phyloP scores from a whole-genome alignment of 1,139 yeast genomes.

The Lodderomyces jiufengensis region DNA sequence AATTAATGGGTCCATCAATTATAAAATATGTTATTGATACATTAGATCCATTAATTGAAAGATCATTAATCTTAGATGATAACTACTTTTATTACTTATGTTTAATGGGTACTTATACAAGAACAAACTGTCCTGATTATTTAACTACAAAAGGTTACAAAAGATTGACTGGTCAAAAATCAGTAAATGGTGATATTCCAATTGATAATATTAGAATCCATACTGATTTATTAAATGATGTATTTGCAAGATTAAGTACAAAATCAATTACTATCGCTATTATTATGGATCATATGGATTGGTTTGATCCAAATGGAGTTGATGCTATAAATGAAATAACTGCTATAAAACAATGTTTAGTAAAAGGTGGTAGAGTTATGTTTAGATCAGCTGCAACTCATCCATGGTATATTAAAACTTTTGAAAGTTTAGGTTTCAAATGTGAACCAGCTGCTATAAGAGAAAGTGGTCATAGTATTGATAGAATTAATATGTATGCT shows the following conservation, averaged over 20 bases:
- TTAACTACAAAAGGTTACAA: slow-evolving; percentile 58
- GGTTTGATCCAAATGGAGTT: slow-evolving; percentile 67
- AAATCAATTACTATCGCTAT: slow-evolving; percentile 71
- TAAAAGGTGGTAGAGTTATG: slow-evolving; percentile 69
- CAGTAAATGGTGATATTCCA: slow-evolving; percentile 28
- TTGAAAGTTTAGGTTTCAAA: slow-evolving; percentile 62
- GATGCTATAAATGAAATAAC: slow-evolving; percentile 67
- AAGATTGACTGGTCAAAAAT: slow-evolving; percentile 35
- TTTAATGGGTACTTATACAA: slow-evolving; percentile 58
- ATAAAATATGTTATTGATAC: slow-evolving; percentile 72
- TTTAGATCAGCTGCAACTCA: slow-evolving; percentile 68
- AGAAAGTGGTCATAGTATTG: slow-evolving; percentile 60
- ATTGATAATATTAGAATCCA: slow-evolving; percentile 70
- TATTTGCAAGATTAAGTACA: slow-evolving; percentile 59
- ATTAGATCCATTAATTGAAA: slow-evolving; percentile 65
- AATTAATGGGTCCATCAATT: slow-evolving; percentile 72
- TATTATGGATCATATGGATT: slow-evolving; percentile 91
- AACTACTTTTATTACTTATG: slow-evolving; percentile 77
- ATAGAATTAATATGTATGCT: slow-evolving; percentile 83
- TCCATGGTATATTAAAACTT: slow-evolving; percentile 76
- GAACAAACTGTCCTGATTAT: slow-evolving; percentile 72
- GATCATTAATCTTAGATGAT: slow-evolving; percentile 63
- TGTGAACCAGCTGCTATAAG: slow-evolving; percentile 71
- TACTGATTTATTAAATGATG: slow-evolving; percentile 76
- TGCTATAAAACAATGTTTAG: slow-evolving; percentile 61